Conservation (phyloP, 208 protist species). For the Hexamita inflata region DNA sequence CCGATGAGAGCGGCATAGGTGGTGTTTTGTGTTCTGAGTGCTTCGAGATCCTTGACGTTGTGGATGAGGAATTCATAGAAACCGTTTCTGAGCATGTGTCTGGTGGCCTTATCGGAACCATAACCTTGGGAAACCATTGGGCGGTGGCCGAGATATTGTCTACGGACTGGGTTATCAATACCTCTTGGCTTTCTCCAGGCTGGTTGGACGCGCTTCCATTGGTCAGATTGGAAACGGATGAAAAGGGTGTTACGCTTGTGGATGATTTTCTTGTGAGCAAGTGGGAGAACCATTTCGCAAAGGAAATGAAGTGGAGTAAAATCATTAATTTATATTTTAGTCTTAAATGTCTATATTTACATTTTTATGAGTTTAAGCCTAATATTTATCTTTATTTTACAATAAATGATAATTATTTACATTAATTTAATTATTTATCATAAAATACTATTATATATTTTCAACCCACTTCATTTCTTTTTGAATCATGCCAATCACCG, state of each 20-base stretch:
- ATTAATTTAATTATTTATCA: no score
- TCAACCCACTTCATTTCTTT: no score
- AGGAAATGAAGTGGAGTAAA: no score
- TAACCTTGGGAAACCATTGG: slow-evolving; percentile 56
- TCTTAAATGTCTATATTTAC: no score
- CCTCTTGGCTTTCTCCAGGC: slow-evolving; percentile 90
- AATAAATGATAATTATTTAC: no score
- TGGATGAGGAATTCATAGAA: slow-evolving; percentile 21
- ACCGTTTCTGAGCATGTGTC: slow-evolving; percentile 29
- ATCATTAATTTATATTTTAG: no score
- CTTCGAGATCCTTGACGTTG: slow-evolving; percentile 33
- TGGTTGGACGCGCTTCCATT: slow-evolving; percentile 43
- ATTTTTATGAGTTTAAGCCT: no score
- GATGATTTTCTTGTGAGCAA: slow-evolving; percentile 20
- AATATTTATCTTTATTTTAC: no score
- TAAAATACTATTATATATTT: no score
- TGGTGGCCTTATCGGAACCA: slow-evolving; percentile 30
- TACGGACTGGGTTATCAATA: slow-evolving; percentile 89
- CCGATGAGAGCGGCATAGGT: slow-evolving; percentile 31
- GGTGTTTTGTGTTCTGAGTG: slow-evolving; percentile 22
- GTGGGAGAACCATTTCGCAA: background rate
- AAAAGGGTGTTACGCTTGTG: slow-evolving; percentile 35
- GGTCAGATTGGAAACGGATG: slow-evolving; percentile 40
- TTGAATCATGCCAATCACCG: background rate
- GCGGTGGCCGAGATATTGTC: slow-evolving; percentile 74